Conservation (phyloP, 495 filamentous ascomycete genomes). For the Emericellopsis terricola region DNA sequence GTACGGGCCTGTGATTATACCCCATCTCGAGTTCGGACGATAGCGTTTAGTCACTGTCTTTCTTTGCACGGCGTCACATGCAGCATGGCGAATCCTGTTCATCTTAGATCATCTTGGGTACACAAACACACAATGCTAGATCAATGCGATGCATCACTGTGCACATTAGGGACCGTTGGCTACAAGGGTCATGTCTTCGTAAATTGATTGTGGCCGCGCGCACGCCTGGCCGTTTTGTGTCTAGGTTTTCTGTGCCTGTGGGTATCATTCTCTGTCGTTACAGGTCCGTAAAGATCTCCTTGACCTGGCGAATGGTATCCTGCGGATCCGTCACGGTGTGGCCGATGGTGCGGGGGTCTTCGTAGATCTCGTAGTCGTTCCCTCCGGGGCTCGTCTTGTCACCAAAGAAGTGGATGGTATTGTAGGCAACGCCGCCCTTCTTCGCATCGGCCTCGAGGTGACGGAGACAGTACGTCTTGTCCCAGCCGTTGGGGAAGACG, state of each 20-base stretch:
- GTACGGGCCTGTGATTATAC: slow-evolving; percentile 93
- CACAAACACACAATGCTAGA: too few species aligned
- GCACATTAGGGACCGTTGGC: too few species aligned
- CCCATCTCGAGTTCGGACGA: slow-evolving; percentile 71
- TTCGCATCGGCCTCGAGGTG: slow-evolving; percentile 72
- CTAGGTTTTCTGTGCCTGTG: too few species aligned
- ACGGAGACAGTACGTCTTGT: slow-evolving; percentile 92
- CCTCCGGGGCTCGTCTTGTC: slow-evolving; percentile 83
- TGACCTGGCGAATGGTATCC: slow-evolving; percentile 61
- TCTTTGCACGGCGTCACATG: too few species aligned
- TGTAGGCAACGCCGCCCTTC: slow-evolving; percentile 53
- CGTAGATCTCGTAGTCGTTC: slow-evolving; percentile 90
- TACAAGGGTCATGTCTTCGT: too few species aligned
- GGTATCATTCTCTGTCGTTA: too few species aligned
- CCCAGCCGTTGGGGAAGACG: slow-evolving; percentile 92
- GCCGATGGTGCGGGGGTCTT: slow-evolving; percentile 61
- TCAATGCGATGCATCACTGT: too few species aligned
- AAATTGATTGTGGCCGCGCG: too few species aligned
- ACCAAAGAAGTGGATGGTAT: slow-evolving; percentile 91
- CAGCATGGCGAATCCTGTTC: background rate
- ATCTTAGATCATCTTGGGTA: background rate
- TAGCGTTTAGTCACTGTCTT: too few species aligned
- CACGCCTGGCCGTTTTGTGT: too few species aligned
- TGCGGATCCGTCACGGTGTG: slow-evolving; percentile 67
- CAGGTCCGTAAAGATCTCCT: slow-evolving; percentile 60